Conservation (phyloP, 805 yeast species). For the Teunomyces funiuensis region DNA sequence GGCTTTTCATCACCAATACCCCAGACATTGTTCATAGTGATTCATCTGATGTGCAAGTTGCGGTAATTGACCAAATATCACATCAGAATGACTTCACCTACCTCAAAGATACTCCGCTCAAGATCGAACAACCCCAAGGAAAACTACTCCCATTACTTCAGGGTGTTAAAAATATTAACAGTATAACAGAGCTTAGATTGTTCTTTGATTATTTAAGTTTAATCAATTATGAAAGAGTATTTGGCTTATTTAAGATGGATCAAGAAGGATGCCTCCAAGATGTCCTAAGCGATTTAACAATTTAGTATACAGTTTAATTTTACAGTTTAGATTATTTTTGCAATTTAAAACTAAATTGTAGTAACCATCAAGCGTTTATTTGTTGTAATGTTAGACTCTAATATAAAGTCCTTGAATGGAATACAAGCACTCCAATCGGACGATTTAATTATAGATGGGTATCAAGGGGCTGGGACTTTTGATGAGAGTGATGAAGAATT, state of each 20-base stretch:
- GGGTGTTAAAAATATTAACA: conserved; percentile 40
- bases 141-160: conserved; percentile 44
- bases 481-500: conserved; percentile 25
- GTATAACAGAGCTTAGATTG: conserved; percentile 50
- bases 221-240: conserved; percentile 63
- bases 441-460: not conserved
- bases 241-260: conserved; percentile 43
- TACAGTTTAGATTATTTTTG: conserved; percentile 4
- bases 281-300: conserved; percentile 52
- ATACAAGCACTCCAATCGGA: too few species aligned
- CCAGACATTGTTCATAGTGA: conserved; percentile 53
- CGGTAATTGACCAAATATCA: conserved; percentile 52
- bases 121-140: conserved; percentile 32
- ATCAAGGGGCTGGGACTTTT: not conserved
- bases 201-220: conserved; percentile 69
- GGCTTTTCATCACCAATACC: conserved; percentile 80
- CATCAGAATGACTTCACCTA: conserved; percentile 28
- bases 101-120: conserved; percentile 37
- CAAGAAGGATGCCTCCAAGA: conserved; percentile 52
- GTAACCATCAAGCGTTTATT: not conserved
- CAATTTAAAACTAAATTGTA: not conserved
- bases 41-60: conserved; percentile 18
- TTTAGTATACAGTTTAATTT: not conserved
- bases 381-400: not conserved
- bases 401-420: too few species aligned